phyloP scores from a whole-genome alignment of 1,284 basidiomycete genomes.

The Marasmius tenuissimus region DNA sequence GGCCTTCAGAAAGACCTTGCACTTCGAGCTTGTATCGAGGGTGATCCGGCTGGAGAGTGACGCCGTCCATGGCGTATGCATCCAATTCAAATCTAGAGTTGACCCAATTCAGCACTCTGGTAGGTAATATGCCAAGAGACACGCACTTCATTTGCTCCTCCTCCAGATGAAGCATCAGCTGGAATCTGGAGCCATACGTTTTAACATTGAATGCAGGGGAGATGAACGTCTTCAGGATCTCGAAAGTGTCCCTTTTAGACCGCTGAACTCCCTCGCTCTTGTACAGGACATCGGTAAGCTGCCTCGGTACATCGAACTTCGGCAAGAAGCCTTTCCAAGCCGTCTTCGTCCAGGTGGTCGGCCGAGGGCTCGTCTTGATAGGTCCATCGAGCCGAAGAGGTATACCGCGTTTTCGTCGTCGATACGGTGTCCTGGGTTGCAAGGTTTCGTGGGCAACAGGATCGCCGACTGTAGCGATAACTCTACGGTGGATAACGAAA shows the following conservation, averaged over 20 bases:
- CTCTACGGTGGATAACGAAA: constrained; percentile 26
- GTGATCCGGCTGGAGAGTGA: constrained; percentile 31
- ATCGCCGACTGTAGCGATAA: constrained; percentile 26
- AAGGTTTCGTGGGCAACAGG: constrained; percentile 24
- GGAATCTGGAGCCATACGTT: constrained; percentile 41
- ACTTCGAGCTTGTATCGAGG: constrained; percentile 45
- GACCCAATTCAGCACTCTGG: background rate
- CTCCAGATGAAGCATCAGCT: constrained; percentile 43
- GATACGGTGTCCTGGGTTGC: constrained; percentile 26
- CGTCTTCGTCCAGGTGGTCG: constrained; percentile 16
- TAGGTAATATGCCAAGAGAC: constrained; percentile 1
- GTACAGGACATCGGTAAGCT: constrained; percentile 14
- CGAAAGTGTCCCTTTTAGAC: constrained; percentile 19
- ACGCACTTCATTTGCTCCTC: constrained; percentile 45
- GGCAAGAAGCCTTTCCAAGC: constrained; percentile 22
- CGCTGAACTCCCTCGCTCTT: constrained; percentile 6
- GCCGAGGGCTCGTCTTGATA: constrained; percentile 12
- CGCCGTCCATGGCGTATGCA: constrained; percentile 39
- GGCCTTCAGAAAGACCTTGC: constrained; percentile 47
- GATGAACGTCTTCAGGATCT: constrained; percentile 31
- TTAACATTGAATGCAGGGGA: constrained; percentile 29
- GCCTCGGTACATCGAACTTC: constrained; percentile 17
- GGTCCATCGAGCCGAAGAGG: constrained; percentile 12
- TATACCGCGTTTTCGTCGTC: constrained; percentile 11
- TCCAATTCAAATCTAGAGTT: constrained; percentile 41